Percentiles rank a stretch among this genome's conserved stretches.
These are phyloP conservation scores for Penicillium thymicola DNA, from an alignment of 2,329 filamentous ascomycete species.

Conservation along the genomic window DNA sequence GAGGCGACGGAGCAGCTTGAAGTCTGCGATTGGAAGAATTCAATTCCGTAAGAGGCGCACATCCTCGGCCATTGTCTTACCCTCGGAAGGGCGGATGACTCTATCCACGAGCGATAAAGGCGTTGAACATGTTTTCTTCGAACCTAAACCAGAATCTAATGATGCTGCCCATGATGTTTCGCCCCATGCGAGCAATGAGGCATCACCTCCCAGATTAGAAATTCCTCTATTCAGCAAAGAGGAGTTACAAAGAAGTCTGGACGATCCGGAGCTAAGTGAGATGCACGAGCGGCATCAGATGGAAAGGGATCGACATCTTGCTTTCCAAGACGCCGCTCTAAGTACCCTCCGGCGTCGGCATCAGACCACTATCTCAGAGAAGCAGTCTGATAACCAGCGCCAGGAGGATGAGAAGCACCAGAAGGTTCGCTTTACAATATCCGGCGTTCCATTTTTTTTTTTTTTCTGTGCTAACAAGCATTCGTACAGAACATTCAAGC, in stretches of 20 bases:
- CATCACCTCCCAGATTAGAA: conserved; percentile 27
- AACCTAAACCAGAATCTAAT: conserved; percentile 15
- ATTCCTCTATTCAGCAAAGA: conserved; percentile 37
- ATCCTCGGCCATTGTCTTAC: conserved; percentile 28
- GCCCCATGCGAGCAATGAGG: conserved; percentile 9
- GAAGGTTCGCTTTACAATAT: conserved; percentile 30
- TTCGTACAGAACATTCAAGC: conserved; percentile 35
- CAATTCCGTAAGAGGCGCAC: conserved; percentile 36
- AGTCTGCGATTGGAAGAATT: conserved; percentile 35
- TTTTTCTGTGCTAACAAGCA: not conserved
- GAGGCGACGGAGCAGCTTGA: conserved; percentile 32
- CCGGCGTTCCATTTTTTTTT: no score
- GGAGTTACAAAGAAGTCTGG: conserved; percentile 34
- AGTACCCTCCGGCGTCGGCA: conserved; percentile 31
- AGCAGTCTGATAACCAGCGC: conserved; percentile 28
- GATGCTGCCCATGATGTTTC: not conserved
- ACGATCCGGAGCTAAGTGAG: conserved; percentile 30
- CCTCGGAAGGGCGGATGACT: conserved; percentile 28
- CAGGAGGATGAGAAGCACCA: conserved; percentile 37
- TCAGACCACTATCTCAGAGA: conserved; percentile 29
- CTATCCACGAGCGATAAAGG: conserved; percentile 25
- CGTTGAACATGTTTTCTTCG: conserved; percentile 38
- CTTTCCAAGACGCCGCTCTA: conserved; percentile 34
- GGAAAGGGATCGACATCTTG: conserved; percentile 32
- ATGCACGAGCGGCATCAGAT: conserved; percentile 32